phyloP scores from a whole-genome alignment of 2,329 filamentous ascomycete genomes.

The Trichoderma hamatum region DNA sequence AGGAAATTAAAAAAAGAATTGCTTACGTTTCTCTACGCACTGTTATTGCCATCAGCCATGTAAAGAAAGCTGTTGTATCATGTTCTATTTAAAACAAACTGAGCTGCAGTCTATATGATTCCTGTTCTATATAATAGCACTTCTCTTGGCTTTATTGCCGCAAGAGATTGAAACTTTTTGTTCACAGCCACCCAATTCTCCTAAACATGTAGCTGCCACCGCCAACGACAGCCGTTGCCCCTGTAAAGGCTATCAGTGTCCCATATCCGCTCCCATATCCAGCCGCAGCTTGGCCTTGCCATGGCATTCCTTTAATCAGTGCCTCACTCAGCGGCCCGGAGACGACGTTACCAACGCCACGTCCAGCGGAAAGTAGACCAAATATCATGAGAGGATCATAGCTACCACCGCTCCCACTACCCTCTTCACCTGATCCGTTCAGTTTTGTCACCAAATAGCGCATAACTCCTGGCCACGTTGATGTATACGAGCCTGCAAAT shows the following conservation, averaged over 20 bases:
- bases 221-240: slow-evolving; percentile 38
- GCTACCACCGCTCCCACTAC: neutral
- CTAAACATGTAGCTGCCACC: slow-evolving; percentile 39
- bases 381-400: slow-evolving; percentile 59
- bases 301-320: slow-evolving; percentile 51
- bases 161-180: neutral
- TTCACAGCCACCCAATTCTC: slow-evolving; percentile 40
- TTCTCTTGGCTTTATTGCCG: neutral
- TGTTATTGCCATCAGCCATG: too few relatives aligned
- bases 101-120: neutral
- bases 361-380: slow-evolving; percentile 58
- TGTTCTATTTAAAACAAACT: neutral
- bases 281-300: slow-evolving; percentile 40
- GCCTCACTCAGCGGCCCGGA: slow-evolving; percentile 60
- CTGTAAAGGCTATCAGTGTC: slow-evolving; percentile 41
- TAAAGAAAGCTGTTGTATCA: neutral
- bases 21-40: too few relatives aligned
- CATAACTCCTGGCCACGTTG: slow-evolving; percentile 64
- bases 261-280: slow-evolving; percentile 42
- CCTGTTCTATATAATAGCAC: neutral
- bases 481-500: slow-evolving; percentile 66
- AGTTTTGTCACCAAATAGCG: slow-evolving; percentile 38
- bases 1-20: neutral
- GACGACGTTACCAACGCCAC: slow-evolving; percentile 63
- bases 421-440: neutral